Percentiles rank a stretch among this genome's conserved stretches.
Evolutionary conservation across 495 filamentous ascomycete genomes (phyloP).

Genomic region (Penicillium lividum): DNA sequence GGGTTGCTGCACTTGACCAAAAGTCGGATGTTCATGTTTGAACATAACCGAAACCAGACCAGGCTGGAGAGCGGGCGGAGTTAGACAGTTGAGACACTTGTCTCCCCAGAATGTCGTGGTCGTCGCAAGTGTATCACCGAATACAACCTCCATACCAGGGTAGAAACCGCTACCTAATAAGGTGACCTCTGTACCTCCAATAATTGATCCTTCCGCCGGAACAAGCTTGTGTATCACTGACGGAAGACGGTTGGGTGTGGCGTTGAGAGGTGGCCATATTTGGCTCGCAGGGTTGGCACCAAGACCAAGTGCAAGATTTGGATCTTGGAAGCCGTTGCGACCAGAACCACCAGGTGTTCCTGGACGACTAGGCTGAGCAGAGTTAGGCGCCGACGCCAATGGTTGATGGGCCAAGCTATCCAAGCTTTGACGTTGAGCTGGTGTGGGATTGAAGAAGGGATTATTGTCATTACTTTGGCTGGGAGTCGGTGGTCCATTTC

Average conservation of each 20-base stretch:
- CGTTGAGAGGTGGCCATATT: constrained; percentile 44
- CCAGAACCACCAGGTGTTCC: constrained; percentile 43
- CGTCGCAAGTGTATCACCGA: constrained; percentile 74
- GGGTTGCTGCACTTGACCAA: constrained; percentile 43
- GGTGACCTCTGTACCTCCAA: constrained; percentile 83
- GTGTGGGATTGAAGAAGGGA: constrained; percentile 50
- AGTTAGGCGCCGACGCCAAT: constrained; percentile 66
- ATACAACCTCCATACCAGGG: constrained; percentile 80
- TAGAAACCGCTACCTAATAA: constrained; percentile 78
- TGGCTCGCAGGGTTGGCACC: constrained; percentile 37
- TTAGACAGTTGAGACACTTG: constrained; percentile 77
- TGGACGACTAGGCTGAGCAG: constrained; percentile 57
- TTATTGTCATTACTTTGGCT: constrained; percentile 54
- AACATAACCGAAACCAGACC: constrained; percentile 77
- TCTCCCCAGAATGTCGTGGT: constrained; percentile 83
- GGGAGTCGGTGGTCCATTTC: constrained; percentile 64
- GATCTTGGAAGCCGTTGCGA: constrained; percentile 48
- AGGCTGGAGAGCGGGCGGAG: constrained; percentile 70
- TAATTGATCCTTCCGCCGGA: constrained; percentile 75
- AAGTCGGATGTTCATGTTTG: constrained; percentile 59
- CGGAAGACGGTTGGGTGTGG: constrained; percentile 42
- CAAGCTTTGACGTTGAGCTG: constrained; percentile 51
- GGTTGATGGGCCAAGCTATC: constrained; percentile 58
- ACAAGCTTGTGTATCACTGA: constrained; percentile 76
- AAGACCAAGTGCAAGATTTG: constrained; percentile 32